These are phyloP conservation scores for Stagonosporopsis cucurbitacearum DNA, from an alignment of 2,329 filamentous ascomycete species.

Conservation along the genomic window DNA sequence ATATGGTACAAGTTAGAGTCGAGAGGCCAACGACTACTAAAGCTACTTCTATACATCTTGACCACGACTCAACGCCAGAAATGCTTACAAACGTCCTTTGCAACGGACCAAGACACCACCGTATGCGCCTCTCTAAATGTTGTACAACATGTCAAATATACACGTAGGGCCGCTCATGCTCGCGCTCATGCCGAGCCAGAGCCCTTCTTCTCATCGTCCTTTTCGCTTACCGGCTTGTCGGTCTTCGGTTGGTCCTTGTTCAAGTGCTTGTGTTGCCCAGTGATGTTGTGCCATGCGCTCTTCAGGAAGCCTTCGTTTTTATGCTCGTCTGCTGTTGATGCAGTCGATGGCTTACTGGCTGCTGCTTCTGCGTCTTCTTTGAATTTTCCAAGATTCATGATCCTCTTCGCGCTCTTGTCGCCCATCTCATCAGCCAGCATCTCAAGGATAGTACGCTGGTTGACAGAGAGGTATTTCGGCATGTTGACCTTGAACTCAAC, in stretches of 20 bases:
- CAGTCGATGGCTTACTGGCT: conserved; percentile 21
- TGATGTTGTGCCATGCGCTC: conserved; percentile 90
- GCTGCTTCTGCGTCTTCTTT: conserved; percentile 29
- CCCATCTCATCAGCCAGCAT: conserved; percentile 96
- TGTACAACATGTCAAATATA: conserved; percentile 24
- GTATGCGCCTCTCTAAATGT: conserved; percentile 25
- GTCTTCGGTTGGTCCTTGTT: conserved; percentile 43
- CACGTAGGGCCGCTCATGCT: conserved; percentile 1
- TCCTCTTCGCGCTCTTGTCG: conserved; percentile 87
- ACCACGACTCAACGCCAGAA: conserved; percentile 35
- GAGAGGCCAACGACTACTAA: conserved; percentile 36
- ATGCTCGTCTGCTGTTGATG: conserved; percentile 52
- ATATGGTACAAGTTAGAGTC: conserved; percentile 45
- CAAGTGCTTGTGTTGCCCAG: conserved; percentile 66
- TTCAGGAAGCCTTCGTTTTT: conserved; percentile 91
- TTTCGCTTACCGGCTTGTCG: conserved; percentile 27
- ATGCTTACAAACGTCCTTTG: conserved; percentile 36
- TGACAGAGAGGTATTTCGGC: conserved; percentile 91
- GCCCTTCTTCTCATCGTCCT: conserved; percentile 40
- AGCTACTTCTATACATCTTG: conserved; percentile 30
- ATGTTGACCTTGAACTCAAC: conserved; percentile 95
- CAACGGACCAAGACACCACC: conserved; percentile 17
- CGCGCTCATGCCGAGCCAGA: conserved; percentile 41
- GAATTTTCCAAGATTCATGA: conserved; percentile 79
- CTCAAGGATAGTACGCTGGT: conserved; percentile 91